Evolutionary conservation across 306 rosid genomes (phyloP).

Genomic region (Malus fusca): DNA sequence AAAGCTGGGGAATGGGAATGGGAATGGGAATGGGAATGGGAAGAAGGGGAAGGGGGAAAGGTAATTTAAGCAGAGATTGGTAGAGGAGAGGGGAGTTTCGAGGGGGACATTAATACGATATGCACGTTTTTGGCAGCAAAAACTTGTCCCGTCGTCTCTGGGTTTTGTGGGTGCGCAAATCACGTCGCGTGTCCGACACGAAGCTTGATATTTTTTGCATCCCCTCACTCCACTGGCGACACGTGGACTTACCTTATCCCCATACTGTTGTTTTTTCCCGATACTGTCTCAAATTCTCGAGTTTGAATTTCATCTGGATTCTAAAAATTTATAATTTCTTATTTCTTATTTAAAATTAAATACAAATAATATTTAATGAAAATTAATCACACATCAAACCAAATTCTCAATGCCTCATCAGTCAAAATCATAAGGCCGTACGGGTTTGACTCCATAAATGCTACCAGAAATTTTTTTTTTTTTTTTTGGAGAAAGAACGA

Average conservation of each 20-base stretch:
- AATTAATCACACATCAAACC: fast-evolving
- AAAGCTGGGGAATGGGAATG: not conserved
- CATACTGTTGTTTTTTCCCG: not conserved
- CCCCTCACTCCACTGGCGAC: not conserved
- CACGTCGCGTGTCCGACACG: too few relatives aligned
- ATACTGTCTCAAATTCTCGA: too few relatives aligned
- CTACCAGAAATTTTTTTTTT: too few relatives aligned
- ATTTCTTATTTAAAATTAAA: too few relatives aligned
- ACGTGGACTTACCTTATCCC: not conserved
- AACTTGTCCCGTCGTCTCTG: not conserved
- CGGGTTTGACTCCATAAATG: not conserved
- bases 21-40: not conserved
- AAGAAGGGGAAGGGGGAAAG: too few relatives aligned
- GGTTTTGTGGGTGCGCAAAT: not conserved
- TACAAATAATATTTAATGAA: too few relatives aligned
- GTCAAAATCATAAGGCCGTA: not conserved
- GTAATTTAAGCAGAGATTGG: too few relatives aligned
- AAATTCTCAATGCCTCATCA: too few relatives aligned
- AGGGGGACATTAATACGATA: not conserved
- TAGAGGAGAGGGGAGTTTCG: not conserved
- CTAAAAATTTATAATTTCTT: too few relatives aligned
- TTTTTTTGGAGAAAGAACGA: too few relatives aligned
- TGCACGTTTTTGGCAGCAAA: not conserved
- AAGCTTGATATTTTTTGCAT: not conserved
- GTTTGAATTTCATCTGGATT: too few relatives aligned